A percentile compares a stretch with the other conserved stretches of the same genome.
phyloP scores from a whole-genome alignment of 495 filamentous ascomycete genomes.

The Daldinia bambusicola region DNA sequence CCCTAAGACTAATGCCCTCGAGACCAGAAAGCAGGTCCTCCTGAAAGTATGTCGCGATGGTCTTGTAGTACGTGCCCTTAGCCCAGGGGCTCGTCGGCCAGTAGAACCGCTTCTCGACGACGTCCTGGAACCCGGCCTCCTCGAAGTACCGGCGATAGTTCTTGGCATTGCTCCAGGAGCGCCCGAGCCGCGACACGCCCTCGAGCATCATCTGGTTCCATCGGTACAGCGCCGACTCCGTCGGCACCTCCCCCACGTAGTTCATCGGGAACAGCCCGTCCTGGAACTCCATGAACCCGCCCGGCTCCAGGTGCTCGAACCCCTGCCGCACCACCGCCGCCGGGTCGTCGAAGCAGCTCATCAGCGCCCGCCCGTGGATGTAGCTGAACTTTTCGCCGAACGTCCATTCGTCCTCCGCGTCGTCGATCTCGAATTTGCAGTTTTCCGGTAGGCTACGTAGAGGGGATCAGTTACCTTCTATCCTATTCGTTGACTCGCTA shows the following conservation, averaged over 20 bases:
- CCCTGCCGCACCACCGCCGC: slow-evolving; percentile 55
- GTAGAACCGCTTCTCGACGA: slow-evolving; percentile 46
- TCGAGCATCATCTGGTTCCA: slow-evolving; percentile 52
- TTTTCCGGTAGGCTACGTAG: slow-evolving; percentile 60
- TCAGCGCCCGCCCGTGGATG: slow-evolving; percentile 63
- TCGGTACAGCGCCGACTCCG: slow-evolving; percentile 45
- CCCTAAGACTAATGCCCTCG: slow-evolving; percentile 47
- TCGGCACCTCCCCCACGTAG: slow-evolving; percentile 46
- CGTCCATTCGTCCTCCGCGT: slow-evolving; percentile 65
- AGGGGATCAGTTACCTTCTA: neutral
- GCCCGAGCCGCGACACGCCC: slow-evolving; percentile 47
- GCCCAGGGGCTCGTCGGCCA: slow-evolving; percentile 51
- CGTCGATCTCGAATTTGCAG: slow-evolving; percentile 63
- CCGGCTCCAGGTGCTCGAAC: slow-evolving; percentile 59
- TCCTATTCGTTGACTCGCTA: too few species aligned
- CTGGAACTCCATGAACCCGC: slow-evolving; percentile 63
- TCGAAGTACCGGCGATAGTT: slow-evolving; percentile 43
- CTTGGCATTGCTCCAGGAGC: slow-evolving; percentile 45
- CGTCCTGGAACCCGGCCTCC: slow-evolving; percentile 46
- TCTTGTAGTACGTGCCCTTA: slow-evolving; percentile 47
- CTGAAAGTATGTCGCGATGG: slow-evolving; percentile 45
- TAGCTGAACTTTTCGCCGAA: slow-evolving; percentile 63
- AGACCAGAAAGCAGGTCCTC: slow-evolving; percentile 44
- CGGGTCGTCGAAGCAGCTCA: slow-evolving; percentile 62
- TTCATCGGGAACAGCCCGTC: slow-evolving; percentile 52